Evolutionary conservation across 371 early-diverging fungal genomes (phyloP).

Genomic region (Pancytospora philotis): DNA sequence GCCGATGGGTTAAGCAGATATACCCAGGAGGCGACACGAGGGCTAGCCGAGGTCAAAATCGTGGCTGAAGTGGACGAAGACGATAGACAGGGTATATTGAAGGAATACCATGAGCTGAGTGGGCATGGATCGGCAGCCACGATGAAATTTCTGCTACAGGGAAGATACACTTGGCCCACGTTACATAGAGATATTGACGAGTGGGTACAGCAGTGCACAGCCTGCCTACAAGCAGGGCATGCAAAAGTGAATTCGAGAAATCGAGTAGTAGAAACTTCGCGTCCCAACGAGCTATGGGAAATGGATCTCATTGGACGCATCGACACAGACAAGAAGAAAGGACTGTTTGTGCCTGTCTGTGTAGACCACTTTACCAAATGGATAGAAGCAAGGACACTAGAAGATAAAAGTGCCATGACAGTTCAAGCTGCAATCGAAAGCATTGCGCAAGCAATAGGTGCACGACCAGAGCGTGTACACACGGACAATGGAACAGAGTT

Average conservation of each 20-base stretch:
- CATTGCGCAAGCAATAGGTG: not conserved
- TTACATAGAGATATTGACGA: not conserved
- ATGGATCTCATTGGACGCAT: slow-evolving; percentile 25
- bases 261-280: not conserved
- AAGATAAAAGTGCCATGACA: not conserved
- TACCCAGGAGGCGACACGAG: not conserved
- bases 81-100: not conserved
- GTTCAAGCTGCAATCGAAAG: not conserved
- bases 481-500: not conserved
- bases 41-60: not conserved
- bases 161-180: not conserved
- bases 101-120: slow-evolving; percentile 10
- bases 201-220: not conserved
- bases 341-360: slow-evolving; percentile 8
- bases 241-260: not conserved
- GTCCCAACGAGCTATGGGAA: slow-evolving; percentile 14
- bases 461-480: not conserved
- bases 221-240: not conserved
- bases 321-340: not conserved
- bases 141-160: not conserved
- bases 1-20: slow-evolving; percentile 23
- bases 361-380: slow-evolving; percentile 21
- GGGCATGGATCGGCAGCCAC: not conserved
- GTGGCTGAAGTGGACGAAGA: not conserved
- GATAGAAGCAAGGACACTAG: slow-evolving; percentile 4